These are phyloP conservation scores for Penicillium silybi DNA, from an alignment of 495 filamentous ascomycete species.

Conservation along the genomic window DNA sequence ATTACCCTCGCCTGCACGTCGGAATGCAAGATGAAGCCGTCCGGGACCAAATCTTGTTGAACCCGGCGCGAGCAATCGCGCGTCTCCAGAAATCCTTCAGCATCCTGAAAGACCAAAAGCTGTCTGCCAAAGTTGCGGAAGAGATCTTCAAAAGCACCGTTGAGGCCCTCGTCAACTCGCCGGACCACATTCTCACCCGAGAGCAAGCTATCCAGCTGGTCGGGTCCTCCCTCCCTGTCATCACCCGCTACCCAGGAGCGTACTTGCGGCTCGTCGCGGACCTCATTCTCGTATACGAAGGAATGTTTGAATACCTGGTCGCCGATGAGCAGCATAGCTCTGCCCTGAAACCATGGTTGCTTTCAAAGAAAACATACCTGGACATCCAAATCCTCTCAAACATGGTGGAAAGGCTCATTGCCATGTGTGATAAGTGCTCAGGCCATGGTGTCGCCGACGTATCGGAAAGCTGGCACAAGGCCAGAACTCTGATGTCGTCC, in stretches of 20 bases:
- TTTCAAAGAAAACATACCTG: slow-evolving; percentile 4
- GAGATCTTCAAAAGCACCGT: slow-evolving; percentile 7
- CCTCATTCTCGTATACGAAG: neutral
- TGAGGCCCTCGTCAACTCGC: neutral
- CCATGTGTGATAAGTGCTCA: slow-evolving; percentile 5
- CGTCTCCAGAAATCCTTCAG: slow-evolving; percentile 9
- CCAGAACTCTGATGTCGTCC: neutral
- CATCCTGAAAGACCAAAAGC: slow-evolving; percentile 1
- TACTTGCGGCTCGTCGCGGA: slow-evolving; percentile 1
- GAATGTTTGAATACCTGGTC: slow-evolving; percentile 3
- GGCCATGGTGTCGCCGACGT: slow-evolving; percentile 1
- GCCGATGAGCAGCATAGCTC: slow-evolving; percentile 1
- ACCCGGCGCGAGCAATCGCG: neutral
- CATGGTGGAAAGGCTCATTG: neutral
- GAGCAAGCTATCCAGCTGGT: slow-evolving; percentile 2
- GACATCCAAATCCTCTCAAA: neutral
- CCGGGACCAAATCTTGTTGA: slow-evolving; percentile 5
- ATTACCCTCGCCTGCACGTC: slow-evolving; percentile 1
- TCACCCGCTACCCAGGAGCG: neutral
- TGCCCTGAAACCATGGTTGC: slow-evolving; percentile 6
- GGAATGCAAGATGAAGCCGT: slow-evolving; percentile 3
- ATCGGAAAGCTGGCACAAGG: neutral
- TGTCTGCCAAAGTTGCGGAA: slow-evolving; percentile 4
- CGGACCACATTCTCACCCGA: neutral
- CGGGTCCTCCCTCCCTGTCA: slow-evolving; percentile 5